phyloP scores from a whole-genome alignment of 2,329 filamentous ascomycete genomes.

The Claviceps africana region DNA sequence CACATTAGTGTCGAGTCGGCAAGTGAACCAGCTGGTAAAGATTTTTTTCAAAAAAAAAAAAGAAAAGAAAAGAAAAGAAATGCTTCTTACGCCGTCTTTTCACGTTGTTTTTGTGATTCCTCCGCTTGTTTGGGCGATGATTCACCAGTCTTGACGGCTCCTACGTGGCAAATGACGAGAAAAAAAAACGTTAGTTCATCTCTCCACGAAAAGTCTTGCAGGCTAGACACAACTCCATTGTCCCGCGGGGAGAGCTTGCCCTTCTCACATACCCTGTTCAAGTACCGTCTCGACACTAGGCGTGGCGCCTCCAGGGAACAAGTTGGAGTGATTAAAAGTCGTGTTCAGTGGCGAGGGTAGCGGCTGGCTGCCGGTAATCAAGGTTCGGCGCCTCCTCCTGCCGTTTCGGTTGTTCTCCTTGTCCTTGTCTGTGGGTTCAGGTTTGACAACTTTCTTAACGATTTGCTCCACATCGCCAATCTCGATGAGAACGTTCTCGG shows the following conservation, averaged over 20 bases:
- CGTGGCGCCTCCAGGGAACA: conserved; percentile 50
- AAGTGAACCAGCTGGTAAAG: not conserved
- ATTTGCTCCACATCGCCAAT: conserved; percentile 98
- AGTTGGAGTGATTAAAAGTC: conserved; percentile 68
- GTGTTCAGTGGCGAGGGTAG: conserved; percentile 89
- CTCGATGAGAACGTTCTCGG: conserved; percentile 96
- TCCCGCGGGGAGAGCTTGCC: not conserved
- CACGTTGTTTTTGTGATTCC: conserved; percentile 66
- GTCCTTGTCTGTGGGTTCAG: conserved; percentile 40
- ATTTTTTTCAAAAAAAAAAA: not conserved
- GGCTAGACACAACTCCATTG: no score
- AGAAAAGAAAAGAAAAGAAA: not conserved
- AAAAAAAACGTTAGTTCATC: not conserved
- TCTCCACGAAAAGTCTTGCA: not conserved
- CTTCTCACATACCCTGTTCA: conserved; percentile 50
- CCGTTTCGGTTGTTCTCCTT: conserved; percentile 91
- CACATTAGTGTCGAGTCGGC: conserved; percentile 4
- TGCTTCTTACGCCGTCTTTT: conserved; percentile 75
- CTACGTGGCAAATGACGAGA: conserved; percentile 10
- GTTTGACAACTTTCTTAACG: conserved; percentile 89
- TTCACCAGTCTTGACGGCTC: conserved; percentile 23
- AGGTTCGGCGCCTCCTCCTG: conserved; percentile 71
- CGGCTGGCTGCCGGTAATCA: conserved; percentile 95
- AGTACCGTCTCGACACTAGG: conserved; percentile 75
- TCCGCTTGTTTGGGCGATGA: conserved; percentile 38